Evolutionary conservation across 2,329 filamentous ascomycete species (phyloP).

Genomic region (Metarhizium rileyi): DNA sequence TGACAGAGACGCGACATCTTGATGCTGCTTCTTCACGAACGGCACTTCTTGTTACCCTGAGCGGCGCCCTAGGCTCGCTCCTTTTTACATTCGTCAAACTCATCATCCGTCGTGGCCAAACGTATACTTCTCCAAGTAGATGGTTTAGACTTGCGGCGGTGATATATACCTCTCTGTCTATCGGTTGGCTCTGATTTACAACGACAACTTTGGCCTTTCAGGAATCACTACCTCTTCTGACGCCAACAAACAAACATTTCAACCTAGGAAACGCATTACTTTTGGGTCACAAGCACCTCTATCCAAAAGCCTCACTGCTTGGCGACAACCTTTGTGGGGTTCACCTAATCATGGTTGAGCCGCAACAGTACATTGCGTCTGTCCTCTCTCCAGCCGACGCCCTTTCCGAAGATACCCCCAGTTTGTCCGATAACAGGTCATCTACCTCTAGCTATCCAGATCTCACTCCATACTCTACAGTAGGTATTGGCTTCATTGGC

Average conservation of each 20-base stretch:
- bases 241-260: background rate
- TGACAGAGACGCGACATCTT: conserved; percentile 19
- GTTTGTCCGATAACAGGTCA: conserved; percentile 17
- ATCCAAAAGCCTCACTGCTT: conserved; percentile 1
- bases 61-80: background rate
- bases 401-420: conserved; percentile 17
- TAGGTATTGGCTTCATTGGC: conserved; percentile 15
- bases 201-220: background rate
- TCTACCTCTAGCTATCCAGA: conserved; percentile 19
- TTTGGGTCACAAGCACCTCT: background rate
- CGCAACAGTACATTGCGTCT: conserved; percentile 24
- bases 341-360: conserved; percentile 24
- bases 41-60: background rate
- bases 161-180: background rate
- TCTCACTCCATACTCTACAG: conserved; percentile 20
- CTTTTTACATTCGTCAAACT: background rate
- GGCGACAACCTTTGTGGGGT: conserved; percentile 2
- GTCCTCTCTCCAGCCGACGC: conserved; percentile 22
- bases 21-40: conserved; percentile 15
- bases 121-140: background rate
- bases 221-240: background rate
- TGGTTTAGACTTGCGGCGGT: background rate
- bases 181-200: background rate
- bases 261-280: background rate
- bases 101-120: background rate